Evolutionary conservation across 2,329 filamentous ascomycete genomes (phyloP).

Genomic region (Colletotrichum liriopes): DNA sequence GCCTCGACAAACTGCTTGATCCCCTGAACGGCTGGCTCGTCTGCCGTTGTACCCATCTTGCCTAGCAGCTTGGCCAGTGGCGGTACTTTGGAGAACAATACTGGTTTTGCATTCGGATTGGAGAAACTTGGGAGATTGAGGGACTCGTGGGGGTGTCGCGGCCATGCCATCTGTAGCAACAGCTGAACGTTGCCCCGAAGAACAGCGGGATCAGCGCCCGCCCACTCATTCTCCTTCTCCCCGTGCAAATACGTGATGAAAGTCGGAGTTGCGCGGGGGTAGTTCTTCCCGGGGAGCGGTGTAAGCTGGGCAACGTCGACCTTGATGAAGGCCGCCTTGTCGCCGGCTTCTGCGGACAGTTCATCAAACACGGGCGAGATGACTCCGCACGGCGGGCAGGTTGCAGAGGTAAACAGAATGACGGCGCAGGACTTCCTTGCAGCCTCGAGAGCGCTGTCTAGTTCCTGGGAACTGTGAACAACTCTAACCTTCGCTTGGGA

Average conservation of each 20-base stretch:
- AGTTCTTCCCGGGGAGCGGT: constrained; percentile 63
- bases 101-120: constrained; percentile 73
- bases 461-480: constrained; percentile 70
- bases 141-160: constrained; percentile 81
- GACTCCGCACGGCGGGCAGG: constrained; percentile 86
- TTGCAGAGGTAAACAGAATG: constrained; percentile 93
- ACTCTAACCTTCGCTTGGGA: constrained; percentile 67
- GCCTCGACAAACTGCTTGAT: constrained; percentile 81
- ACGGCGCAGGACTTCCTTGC: constrained; percentile 80
- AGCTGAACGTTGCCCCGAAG: constrained; percentile 81
- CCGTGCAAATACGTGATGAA: constrained; percentile 89
- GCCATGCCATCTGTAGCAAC: constrained; percentile 81
- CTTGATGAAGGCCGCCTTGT: constrained; percentile 82
- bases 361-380: constrained; percentile 88
- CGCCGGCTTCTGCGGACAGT: constrained; percentile 80
- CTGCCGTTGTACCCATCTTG: constrained; percentile 80
- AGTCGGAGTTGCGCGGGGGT: constrained; percentile 85
- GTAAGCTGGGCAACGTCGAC: constrained; percentile 80
- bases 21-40: constrained; percentile 72
- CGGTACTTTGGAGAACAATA: constrained; percentile 83
- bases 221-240: constrained; percentile 84
- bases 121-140: constrained; percentile 81
- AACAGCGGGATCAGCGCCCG: constrained; percentile 78
- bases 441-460: constrained; percentile 72
- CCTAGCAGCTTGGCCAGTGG: constrained; percentile 85